Percentiles rank a stretch among this genome's conserved stretches.
These are phyloP conservation scores for Colletotrichum agaves DNA, from an alignment of 2,329 filamentous ascomycete genomes.

Conservation along the genomic window DNA sequence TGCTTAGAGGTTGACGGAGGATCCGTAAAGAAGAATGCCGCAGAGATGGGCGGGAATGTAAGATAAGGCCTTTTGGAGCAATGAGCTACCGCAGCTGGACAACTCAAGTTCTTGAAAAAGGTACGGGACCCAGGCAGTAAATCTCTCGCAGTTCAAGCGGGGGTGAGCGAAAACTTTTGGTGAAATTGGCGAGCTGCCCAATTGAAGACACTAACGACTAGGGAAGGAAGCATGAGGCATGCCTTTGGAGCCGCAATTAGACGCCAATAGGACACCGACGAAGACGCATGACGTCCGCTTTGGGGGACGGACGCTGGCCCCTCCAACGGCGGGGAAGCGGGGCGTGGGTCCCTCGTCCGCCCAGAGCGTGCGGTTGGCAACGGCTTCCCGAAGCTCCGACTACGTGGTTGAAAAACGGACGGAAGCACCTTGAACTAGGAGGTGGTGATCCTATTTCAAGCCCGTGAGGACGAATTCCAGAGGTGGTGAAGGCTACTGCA, in stretches of 20 bases:
- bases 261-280: not conserved
- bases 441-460: not conserved
- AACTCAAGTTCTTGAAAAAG: not conserved
- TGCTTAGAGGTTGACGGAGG: not conserved
- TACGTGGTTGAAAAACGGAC: not conserved
- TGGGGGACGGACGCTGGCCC: not conserved
- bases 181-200: slow-evolving; percentile 10
- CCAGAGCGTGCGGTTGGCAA: slow-evolving; percentile 21
- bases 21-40: too few species aligned
- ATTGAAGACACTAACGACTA: slow-evolving; percentile 13
- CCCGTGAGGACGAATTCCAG: not conserved
- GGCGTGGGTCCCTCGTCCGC: not conserved
- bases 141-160: not conserved
- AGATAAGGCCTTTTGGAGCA: not conserved
- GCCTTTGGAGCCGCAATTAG: slow-evolving; percentile 6
- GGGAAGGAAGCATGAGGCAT: too few species aligned
- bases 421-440: too few species aligned
- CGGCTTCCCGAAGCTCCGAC: slow-evolving; percentile 24
- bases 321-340: slow-evolving; percentile 16
- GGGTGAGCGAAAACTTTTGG: not conserved
- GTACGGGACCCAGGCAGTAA: slow-evolving; percentile 1
- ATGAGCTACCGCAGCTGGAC: not conserved
- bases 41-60: not conserved
- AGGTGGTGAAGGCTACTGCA: too few species aligned
- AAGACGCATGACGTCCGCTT: slow-evolving; percentile 27